Percentiles rank a stretch among this genome's conserved stretches.
Conservation (phyloP, 331 rosid species). For the Acacia concinna region DNA sequence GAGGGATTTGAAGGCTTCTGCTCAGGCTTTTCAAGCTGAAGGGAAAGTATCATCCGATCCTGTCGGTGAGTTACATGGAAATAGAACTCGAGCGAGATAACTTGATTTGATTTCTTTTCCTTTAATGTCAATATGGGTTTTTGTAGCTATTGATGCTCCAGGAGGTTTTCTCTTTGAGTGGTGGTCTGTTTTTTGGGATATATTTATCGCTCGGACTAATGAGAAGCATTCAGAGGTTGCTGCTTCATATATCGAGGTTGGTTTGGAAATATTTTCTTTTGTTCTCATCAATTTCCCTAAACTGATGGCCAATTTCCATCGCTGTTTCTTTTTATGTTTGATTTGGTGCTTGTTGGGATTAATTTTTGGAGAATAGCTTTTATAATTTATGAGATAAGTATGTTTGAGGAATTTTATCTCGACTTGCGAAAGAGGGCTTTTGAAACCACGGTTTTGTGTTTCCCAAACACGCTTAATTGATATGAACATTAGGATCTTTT, state of each 20-base stretch:
- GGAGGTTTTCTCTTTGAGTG: slow-evolving; percentile 98
- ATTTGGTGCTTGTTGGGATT: too few relatives aligned
- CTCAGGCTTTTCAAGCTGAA: slow-evolving; percentile 97
- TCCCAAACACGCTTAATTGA: too few relatives aligned
- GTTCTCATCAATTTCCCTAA: background rate
- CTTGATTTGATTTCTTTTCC: slow-evolving; percentile 15
- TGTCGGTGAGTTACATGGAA: slow-evolving; percentile 70
- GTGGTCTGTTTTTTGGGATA: slow-evolving; percentile 99
- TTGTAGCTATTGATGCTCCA: slow-evolving; percentile 97
- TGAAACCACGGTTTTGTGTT: too few relatives aligned
- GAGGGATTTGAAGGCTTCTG: slow-evolving; percentile 96
- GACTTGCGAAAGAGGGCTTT: too few relatives aligned
- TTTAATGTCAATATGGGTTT: slow-evolving; percentile 34
- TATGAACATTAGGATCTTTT: background rate
- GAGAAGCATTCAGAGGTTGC: slow-evolving; percentile 99
- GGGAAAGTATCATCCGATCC: slow-evolving; percentile 99
- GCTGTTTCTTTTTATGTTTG: background rate
- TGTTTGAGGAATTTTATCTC: too few relatives aligned
- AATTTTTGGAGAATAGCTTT: too few relatives aligned
- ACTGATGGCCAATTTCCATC: slow-evolving; percentile 3
- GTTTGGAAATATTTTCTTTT: slow-evolving; percentile 25
- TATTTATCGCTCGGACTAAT: slow-evolving; percentile 96
- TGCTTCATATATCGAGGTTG: slow-evolving; percentile 96
- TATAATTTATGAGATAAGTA: too few relatives aligned
- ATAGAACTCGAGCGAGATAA: background rate